Base-by-base conservation (phyloP, 306 rosid genomes). In the Dalbergia cultrata region DNA sequence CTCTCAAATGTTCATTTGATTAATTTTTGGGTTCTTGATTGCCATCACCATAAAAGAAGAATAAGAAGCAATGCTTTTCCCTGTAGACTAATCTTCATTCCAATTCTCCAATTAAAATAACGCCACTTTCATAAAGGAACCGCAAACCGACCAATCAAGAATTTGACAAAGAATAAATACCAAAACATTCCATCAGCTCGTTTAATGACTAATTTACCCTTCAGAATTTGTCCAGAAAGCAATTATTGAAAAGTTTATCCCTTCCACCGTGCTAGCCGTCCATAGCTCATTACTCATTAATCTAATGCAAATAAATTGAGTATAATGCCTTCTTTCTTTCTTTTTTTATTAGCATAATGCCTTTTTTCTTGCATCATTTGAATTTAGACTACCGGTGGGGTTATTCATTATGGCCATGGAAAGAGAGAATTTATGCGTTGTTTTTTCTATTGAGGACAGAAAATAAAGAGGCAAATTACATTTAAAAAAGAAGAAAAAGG, bases 81-180 rank as follows among this genome's bases (percentile, higher is more conserved):
- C 69, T 45, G 10, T 13, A 57, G 65, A 50, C 52, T 74, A 79
- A 83, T 86, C 85, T 80, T 83, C 87, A 74, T 70, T 18, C 80
- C 43, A 70, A 54, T 77, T 50, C 72, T 53, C 76, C 70, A 61
- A 53, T 71, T 84, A 57, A 67, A 64, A 82, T 7, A 71, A 65
- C 61, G 74, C 74, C 81, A 68, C 78, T 74, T 63, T 64, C 50
- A 76, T 0, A 64, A 57, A 37, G 72, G 76, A 80, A 89, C 85
- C 70, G 81, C 82, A 64, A 87, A 81, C 98, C 90, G 84, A 82
- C 90, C 87, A 68, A 60, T 66, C 77, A 67, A 78, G 80, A 86
- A 82, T 82, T 76, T 87, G 87, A 84, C 89, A 90, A 81, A 79
- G 86, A 92, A 88, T 89, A 82, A 53, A 54, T 78, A 44, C 84